Conservation (phyloP, 768 basidiomycete species). For the Scleroderma citrinum region DNA sequence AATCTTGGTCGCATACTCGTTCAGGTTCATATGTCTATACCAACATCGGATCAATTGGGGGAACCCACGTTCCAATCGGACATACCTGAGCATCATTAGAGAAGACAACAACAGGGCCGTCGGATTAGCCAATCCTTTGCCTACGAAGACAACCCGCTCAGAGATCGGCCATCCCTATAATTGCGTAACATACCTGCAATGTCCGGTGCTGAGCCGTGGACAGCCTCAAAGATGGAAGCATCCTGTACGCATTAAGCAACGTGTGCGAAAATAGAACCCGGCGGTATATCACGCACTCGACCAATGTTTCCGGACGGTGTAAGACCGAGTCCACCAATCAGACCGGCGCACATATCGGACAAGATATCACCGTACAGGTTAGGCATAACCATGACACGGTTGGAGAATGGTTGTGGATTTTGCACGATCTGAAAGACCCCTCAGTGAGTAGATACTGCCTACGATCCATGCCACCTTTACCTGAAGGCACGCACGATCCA, state of each 20-base stretch:
- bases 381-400: slow-evolving; percentile 99
- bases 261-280: slow-evolving; percentile 7
- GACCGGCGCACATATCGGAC: slow-evolving; percentile 97
- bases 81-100: slow-evolving; percentile 94
- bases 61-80: slow-evolving; percentile 8
- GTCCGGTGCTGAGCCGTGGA: slow-evolving; percentile 99
- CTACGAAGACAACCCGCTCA: slow-evolving; percentile 31
- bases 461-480: slow-evolving; percentile 37
- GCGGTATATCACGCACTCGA: slow-evolving; percentile 45
- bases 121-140: slow-evolving; percentile 95
- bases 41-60: slow-evolving; percentile 19
- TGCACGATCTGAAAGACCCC: slow-evolving; percentile 68
- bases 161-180: not conserved
- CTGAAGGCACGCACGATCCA: slow-evolving; percentile 94
- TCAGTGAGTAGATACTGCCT: not conserved
- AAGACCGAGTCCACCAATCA: slow-evolving; percentile 95
- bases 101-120: slow-evolving; percentile 95
- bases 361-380: slow-evolving; percentile 95
- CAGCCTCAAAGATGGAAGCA: slow-evolving; percentile 99
- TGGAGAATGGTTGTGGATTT: slow-evolving; percentile 89
- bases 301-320: slow-evolving; percentile 99
- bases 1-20: slow-evolving; percentile 79
- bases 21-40: slow-evolving; percentile 85
- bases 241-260: slow-evolving; percentile 46
- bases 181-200: slow-evolving; percentile 66